Conservation (phyloP, 371 early-diverging fungal genomes). For the Lichtheimia corymbifera region DNA sequence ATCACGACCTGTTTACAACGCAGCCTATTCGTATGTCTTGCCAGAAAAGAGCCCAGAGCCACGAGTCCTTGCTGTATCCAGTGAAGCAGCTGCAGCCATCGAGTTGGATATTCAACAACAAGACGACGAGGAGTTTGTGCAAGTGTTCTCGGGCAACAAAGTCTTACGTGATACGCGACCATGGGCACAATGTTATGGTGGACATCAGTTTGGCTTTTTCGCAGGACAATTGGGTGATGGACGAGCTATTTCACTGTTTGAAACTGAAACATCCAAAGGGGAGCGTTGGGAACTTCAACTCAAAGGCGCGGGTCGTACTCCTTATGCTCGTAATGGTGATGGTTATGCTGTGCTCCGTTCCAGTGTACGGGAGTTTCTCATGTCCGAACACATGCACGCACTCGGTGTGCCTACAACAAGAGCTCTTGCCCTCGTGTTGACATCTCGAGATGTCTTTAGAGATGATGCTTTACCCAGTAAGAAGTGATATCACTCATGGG, state of each 20-base stretch:
- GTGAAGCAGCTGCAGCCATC: slow-evolving; percentile 32
- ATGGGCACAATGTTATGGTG: slow-evolving; percentile 87
- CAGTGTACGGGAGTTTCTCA: slow-evolving; percentile 84
- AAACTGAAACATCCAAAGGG: slow-evolving; percentile 36
- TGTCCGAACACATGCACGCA: slow-evolving; percentile 76
- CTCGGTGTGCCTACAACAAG: slow-evolving; percentile 84
- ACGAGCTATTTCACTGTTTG: slow-evolving; percentile 78
- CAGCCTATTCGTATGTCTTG: slow-evolving; percentile 59
- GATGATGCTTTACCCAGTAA: slow-evolving; percentile 51
- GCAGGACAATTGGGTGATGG: slow-evolving; percentile 88
- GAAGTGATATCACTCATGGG: neutral
- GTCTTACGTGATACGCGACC: slow-evolving; percentile 59
- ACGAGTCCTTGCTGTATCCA: slow-evolving; percentile 44
- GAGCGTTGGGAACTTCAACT: slow-evolving; percentile 81
- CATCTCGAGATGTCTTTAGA: slow-evolving; percentile 66
- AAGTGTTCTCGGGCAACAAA: slow-evolving; percentile 48
- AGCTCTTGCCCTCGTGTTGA: slow-evolving; percentile 68
- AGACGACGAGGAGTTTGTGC: slow-evolving; percentile 24
- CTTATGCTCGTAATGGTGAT: slow-evolving; percentile 87
- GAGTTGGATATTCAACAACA: slow-evolving; percentile 44
- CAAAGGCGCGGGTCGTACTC: slow-evolving; percentile 87
- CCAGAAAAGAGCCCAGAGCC: slow-evolving; percentile 58
- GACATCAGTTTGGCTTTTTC: slow-evolving; percentile 87
- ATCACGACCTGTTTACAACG: slow-evolving; percentile 60
- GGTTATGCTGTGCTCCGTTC: slow-evolving; percentile 85